Evolutionary conservation across 768 basidiomycete genomes (phyloP).

Genomic region (Tricholoma saponaceum): DNA sequence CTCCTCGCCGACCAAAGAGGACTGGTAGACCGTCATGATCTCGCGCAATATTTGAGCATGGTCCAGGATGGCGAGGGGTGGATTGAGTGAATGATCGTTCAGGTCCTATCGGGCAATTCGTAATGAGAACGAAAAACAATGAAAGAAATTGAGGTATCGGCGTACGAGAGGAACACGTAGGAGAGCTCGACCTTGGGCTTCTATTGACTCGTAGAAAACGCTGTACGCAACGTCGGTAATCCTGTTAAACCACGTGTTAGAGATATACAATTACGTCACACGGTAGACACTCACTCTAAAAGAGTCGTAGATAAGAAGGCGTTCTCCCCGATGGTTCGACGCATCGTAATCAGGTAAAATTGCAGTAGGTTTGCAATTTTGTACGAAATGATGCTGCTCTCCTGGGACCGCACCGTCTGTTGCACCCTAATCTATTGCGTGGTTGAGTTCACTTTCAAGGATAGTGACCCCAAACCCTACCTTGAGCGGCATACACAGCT

Average conservation of each 20-base stretch:
- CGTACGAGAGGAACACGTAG: slow-evolving; percentile 48
- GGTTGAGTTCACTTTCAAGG: background rate
- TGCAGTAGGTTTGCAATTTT: slow-evolving; percentile 93
- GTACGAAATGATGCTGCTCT: slow-evolving; percentile 88
- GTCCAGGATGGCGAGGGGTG: slow-evolving; percentile 78
- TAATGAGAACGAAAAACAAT: slow-evolving; percentile 6
- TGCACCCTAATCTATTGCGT: slow-evolving; percentile 71
- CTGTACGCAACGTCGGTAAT: slow-evolving; percentile 78
- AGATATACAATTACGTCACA: background rate
- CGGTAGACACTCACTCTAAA: slow-evolving; percentile 58
- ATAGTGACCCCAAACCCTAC: slow-evolving; percentile 32
- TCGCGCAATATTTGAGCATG: slow-evolving; percentile 82
- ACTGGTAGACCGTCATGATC: slow-evolving; percentile 85
- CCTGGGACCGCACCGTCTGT: slow-evolving; percentile 90
- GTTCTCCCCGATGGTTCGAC: slow-evolving; percentile 82
- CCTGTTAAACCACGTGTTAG: slow-evolving; percentile 33
- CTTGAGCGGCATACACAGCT: slow-evolving; percentile 86
- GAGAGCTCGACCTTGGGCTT: slow-evolving; percentile 72
- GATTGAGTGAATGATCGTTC: slow-evolving; percentile 66
- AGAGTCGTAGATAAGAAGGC: slow-evolving; percentile 75
- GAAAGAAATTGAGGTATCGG: slow-evolving; percentile 9
- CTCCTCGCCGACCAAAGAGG: slow-evolving; percentile 73
- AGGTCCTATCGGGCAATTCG: slow-evolving; percentile 41
- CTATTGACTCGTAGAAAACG: slow-evolving; percentile 86
- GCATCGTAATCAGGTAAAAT: slow-evolving; percentile 93